These are phyloP conservation scores for Picea glauca DNA, from an alignment of 75 land plant genomes.

Conservation along the genomic window DNA sequence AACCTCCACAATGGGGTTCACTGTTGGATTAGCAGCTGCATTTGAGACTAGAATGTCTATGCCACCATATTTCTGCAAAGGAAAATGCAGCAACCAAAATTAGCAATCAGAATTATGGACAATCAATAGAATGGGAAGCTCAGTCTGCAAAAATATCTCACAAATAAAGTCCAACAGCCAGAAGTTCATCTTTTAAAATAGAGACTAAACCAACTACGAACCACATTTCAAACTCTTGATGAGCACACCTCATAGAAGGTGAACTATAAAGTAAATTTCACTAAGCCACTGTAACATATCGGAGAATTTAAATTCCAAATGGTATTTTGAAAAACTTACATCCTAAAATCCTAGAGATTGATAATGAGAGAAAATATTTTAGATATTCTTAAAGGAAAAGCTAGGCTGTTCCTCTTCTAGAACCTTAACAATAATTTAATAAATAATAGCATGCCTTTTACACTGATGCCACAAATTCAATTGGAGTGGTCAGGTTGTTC, in stretches of 20 bases:
- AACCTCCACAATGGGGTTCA: constrained; percentile 50
- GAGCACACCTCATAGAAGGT: background rate
- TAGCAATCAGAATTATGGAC: background rate
- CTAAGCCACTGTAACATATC: background rate
- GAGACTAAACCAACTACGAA: background rate
- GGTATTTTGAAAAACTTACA: background rate
- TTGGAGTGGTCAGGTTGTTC: no score
- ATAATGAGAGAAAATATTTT: background rate
- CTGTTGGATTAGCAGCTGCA: constrained; percentile 92
- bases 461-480: no score
- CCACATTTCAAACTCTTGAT: background rate
- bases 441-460: no score
- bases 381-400: background rate
- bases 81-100: background rate
- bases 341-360: background rate
- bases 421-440: no score
- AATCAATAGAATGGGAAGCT: background rate
- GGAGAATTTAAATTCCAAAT: background rate
- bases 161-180: background rate
- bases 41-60: constrained; percentile 91
- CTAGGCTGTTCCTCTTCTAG: background rate
- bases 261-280: background rate
- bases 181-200: background rate
- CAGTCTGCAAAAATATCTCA: background rate
- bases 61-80: constrained; percentile 80